These are phyloP conservation scores for Ogataea ganodermae DNA, from an alignment of 805 yeast species.

Conservation along the genomic window DNA sequence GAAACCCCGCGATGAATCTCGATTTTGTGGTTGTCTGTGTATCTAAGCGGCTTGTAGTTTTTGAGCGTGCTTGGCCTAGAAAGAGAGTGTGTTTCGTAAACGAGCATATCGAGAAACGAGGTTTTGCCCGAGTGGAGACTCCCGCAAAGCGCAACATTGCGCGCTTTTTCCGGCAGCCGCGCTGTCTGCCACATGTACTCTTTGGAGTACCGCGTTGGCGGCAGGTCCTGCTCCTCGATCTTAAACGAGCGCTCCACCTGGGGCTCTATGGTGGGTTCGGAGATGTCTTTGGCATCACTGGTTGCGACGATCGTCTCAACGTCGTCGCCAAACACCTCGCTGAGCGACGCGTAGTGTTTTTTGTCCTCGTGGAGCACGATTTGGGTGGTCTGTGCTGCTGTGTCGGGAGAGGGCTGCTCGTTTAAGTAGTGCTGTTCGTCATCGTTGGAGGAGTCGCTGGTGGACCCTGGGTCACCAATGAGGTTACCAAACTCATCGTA, in stretches of 20 bases:
- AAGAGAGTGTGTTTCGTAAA: constrained; percentile 64
- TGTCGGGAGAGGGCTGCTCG: constrained; percentile 27
- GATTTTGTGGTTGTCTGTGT: constrained; percentile 68
- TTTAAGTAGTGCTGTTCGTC: constrained; percentile 9
- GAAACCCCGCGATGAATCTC: constrained; percentile 75
- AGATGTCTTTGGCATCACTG: constrained; percentile 46
- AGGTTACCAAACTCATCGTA: constrained; percentile 85
- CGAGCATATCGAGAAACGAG: constrained; percentile 65
- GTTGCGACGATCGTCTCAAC: constrained; percentile 63
- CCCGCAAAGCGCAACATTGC: constrained; percentile 82
- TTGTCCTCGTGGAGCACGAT: constrained; percentile 49
- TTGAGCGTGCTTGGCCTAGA: constrained; percentile 32
- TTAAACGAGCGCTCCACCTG: constrained; percentile 41
- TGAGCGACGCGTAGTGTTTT: constrained; percentile 42
- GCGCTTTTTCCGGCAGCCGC: constrained; percentile 58
- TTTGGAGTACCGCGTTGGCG: constrained; percentile 60
- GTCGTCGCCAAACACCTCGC: constrained; percentile 55
- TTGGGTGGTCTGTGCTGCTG: constrained; percentile 12
- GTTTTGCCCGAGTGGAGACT: constrained; percentile 86
- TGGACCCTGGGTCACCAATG: constrained; percentile 52
- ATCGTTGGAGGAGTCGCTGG: constrained; percentile 39
- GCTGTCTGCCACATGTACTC: constrained; percentile 56
- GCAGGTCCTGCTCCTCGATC: constrained; percentile 55
- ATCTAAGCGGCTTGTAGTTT: constrained; percentile 53
- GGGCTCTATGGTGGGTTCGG: constrained; percentile 69